Base-by-base conservation (phyloP, 1,139 yeast genomes). In the Scheffersomyces lignicola region DNA sequence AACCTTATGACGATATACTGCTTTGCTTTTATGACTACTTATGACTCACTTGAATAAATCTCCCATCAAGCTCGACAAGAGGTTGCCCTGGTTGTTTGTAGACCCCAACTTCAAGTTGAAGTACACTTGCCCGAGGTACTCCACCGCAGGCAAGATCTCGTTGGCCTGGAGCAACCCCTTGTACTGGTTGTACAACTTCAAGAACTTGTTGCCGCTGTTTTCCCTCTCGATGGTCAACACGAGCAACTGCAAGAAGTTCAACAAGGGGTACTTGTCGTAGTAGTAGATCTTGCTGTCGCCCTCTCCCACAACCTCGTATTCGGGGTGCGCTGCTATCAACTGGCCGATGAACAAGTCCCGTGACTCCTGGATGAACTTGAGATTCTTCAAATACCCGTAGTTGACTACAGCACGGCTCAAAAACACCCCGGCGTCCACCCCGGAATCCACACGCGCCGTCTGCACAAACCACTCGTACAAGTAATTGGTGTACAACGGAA, bases 1-100 rank as follows among this genome's bases (percentile, higher is more conserved):
- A 20, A 8, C 10, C 10, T 25, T 25, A 16, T 25, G n/a, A 25
- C 28, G n/a, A 8, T 14, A 25, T n/a, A n/a, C n/a, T n/a, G n/a
- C 10, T 25, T 9, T 11, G 8, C n/a, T 25, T 8, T 25, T 14
- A 25, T 14, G 28, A 25, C 20, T 12, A 25, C n/a, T 11, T 25
- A 25, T 25, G 18, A n/a, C 33, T 23, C 52, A 70, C 46, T 69
- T 69, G 47, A 87, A 72, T 37, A 89, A 67, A 21, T 89, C 88
- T 15, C 94, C 82, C 95, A 90, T 86, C 67, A 90, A 71, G 51
- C 83, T 88, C 48, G 88, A 92, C 51, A 90, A 63, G 67, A 86
- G 69, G 53, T 88, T 87, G 12, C 71, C 72, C 39, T 76, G 81
- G 33, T 73, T 76, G 34, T 71, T 78, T 12, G 74, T 60, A 29